A percentile compares a stretch with the other conserved stretches of the same genome.
Evolutionary conservation across 2,329 filamentous ascomycete species (phyloP).

Genomic region (Pleoardoris graminearum): DNA sequence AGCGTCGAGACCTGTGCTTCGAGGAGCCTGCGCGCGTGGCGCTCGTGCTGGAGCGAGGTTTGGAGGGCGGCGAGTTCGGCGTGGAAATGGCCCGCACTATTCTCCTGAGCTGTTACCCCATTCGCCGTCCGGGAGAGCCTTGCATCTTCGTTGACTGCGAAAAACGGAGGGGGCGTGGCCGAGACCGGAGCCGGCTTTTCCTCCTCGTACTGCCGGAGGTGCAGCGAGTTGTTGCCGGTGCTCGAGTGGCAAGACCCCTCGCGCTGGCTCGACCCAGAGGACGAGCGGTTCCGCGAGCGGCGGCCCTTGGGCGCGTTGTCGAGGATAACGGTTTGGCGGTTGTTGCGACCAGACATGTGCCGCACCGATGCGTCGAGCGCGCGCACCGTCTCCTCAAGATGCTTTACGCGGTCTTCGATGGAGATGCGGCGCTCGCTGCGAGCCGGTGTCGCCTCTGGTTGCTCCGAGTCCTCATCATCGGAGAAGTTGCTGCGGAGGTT

Average conservation of each 20-base stretch:
- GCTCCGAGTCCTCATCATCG: slow-evolving; percentile 23
- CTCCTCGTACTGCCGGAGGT: slow-evolving; percentile 3
- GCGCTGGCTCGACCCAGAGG: slow-evolving; percentile 19
- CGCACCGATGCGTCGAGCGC: slow-evolving; percentile 37
- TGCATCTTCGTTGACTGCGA: slow-evolving; percentile 13
- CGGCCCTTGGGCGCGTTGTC: slow-evolving; percentile 42
- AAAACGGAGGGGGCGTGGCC: slow-evolving; percentile 9
- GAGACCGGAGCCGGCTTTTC: slow-evolving; percentile 2
- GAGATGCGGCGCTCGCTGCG: slow-evolving; percentile 27
- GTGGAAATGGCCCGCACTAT: not conserved
- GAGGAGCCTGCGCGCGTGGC: slow-evolving; percentile 38
- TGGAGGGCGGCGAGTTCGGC: slow-evolving; percentile 30
- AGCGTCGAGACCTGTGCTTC: slow-evolving; percentile 38
- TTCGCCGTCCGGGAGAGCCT: not conserved
- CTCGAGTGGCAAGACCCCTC: slow-evolving; percentile 13
- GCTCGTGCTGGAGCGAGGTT: slow-evolving; percentile 33
- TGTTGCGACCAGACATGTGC: slow-evolving; percentile 38
- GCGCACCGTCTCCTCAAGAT: slow-evolving; percentile 37
- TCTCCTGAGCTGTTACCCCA: not conserved
- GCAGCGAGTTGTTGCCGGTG: slow-evolving; percentile 7
- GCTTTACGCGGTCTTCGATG: slow-evolving; percentile 41
- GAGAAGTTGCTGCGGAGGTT: slow-evolving; percentile 32
- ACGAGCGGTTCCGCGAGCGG: slow-evolving; percentile 35
- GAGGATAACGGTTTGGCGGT: slow-evolving; percentile 45
- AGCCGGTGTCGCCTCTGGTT: slow-evolving; percentile 14